These are phyloP conservation scores for Candida piceae DNA, from an alignment of 805 yeast genomes.

Conservation along the genomic window DNA sequence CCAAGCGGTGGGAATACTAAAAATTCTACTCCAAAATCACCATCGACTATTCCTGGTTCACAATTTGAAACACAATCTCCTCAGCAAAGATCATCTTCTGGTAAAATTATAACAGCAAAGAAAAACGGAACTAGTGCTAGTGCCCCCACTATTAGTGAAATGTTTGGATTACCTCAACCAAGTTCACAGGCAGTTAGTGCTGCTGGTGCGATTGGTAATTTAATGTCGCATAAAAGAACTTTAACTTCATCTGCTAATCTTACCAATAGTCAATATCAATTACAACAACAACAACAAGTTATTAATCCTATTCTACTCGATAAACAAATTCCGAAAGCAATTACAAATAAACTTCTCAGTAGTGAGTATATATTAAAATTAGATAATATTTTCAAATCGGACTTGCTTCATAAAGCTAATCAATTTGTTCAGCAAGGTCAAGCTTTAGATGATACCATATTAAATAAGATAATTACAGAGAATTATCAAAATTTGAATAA, in stretches of 20 bases:
- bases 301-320: constrained; percentile 30
- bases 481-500: constrained; percentile 26
- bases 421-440: constrained; percentile 25
- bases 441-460: constrained; percentile 27
- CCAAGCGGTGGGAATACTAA: too few species aligned
- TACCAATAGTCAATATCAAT: constrained; percentile 16
- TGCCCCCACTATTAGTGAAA: constrained; percentile 25
- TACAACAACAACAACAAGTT: constrained; percentile 26
- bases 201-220: constrained; percentile 31
- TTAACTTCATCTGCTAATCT: constrained; percentile 16
- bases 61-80: background rate
- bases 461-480: constrained; percentile 27
- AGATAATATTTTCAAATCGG: constrained; percentile 30
- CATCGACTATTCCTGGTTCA: constrained; percentile 1
- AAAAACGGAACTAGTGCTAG: constrained; percentile 7
- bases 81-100: too few species aligned
- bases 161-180: constrained; percentile 26
- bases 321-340: constrained; percentile 27
- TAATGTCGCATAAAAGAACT: constrained; percentile 27
- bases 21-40: background rate
- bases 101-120: constrained; percentile 2
- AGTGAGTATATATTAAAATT: constrained; percentile 30
- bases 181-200: constrained; percentile 32
- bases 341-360: constrained; percentile 25
- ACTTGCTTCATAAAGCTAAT: constrained; percentile 26